A percentile compares a stretch with the other conserved stretches of the same genome.
phyloP scores from a whole-genome alignment of 176 grass and related monocot species.

The bread wheat (Triticum aestivum) region DNA sequence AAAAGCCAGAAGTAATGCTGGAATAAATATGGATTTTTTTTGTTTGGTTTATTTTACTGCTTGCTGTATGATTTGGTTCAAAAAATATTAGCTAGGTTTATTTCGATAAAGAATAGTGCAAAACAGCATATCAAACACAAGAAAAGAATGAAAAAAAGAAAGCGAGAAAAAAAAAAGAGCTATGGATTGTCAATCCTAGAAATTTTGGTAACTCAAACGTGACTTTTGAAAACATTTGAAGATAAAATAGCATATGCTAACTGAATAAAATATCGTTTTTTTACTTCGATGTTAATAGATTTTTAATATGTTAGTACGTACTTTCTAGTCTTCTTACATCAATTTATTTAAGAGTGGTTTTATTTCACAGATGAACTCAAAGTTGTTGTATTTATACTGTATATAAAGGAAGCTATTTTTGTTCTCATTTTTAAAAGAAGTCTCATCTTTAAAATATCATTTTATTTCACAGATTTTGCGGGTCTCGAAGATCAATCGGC shows the following conservation, averaged over 20 bases:
- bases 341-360: not conserved
- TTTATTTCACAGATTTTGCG: not conserved
- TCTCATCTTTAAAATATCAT: not conserved
- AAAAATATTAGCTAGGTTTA: not conserved
- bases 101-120: not conserved
- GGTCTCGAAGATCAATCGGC: constrained; percentile 16
- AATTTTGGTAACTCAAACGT: not conserved
- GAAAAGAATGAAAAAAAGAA: not conserved
- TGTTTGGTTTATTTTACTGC: not conserved
- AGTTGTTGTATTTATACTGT: not conserved
- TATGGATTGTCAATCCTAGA: not conserved
- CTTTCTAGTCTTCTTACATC: not conserved
- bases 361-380: not conserved
- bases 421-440: not conserved
- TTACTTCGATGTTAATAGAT: not conserved
- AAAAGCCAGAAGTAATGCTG: not conserved
- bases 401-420: not conserved
- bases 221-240: not conserved
- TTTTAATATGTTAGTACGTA: not conserved
- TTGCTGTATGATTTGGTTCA: not conserved
- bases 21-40: not conserved
- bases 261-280: not conserved
- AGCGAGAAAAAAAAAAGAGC: not conserved
- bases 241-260: not conserved
- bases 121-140: not conserved